Conservation (phyloP, 352 stramenopile genomes). For the Phytophthora kernoviae region DNA sequence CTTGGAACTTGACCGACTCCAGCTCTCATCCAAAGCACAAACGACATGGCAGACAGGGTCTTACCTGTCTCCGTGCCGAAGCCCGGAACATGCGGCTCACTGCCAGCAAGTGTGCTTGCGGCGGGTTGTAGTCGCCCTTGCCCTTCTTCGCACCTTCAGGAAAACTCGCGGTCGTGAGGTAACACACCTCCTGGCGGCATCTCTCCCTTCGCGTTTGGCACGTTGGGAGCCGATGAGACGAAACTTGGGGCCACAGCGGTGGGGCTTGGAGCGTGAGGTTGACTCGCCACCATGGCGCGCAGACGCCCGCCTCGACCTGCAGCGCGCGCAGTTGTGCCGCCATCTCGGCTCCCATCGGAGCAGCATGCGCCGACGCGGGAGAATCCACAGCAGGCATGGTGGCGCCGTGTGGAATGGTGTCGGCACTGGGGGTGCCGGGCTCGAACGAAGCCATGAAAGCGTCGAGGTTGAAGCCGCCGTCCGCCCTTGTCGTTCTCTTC, state of each 20-base stretch:
- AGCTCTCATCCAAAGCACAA: too few species aligned
- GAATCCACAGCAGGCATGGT: too few species aligned
- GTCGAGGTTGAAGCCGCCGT: neutral
- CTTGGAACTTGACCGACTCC: too few species aligned
- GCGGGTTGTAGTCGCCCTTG: conserved; percentile 16
- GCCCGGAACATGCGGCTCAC: conserved; percentile 8
- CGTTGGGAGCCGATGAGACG: conserved; percentile 1
- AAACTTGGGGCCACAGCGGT: neutral
- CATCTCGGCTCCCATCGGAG: too few species aligned
- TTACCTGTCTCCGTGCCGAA: conserved; percentile 13
- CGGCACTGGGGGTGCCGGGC: conserved; percentile 2
- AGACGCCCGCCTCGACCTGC: neutral
- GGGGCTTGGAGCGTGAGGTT: neutral
- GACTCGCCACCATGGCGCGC: neutral
- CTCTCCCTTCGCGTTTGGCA: conserved; percentile 9
- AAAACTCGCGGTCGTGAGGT: conserved; percentile 7
- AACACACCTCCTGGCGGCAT: conserved; percentile 2
- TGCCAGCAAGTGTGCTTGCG: conserved; percentile 7
- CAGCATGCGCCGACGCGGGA: too few species aligned
- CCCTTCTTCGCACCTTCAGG: conserved; percentile 4
- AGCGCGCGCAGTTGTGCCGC: too few species aligned
- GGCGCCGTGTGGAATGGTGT: neutral
- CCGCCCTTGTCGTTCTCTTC: neutral
- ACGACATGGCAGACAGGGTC: conserved; percentile 4
- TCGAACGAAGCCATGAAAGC: conserved; percentile 21